phyloP scores from a whole-genome alignment of 306 rosid genomes.

The Cucurbita argyrosperma region DNA sequence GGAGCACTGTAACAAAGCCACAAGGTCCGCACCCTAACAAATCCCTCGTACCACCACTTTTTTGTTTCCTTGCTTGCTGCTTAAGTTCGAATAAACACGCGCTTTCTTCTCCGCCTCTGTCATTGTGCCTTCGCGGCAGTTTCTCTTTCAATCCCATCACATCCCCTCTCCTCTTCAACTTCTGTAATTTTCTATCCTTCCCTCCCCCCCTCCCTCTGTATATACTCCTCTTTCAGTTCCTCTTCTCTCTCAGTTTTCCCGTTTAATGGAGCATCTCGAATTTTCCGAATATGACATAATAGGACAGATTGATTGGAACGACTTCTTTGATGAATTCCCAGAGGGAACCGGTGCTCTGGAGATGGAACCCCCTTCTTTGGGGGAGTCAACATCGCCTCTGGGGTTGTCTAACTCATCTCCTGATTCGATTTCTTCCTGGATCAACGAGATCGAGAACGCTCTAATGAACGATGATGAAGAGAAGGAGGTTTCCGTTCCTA shows the following conservation, averaged over 20 bases:
- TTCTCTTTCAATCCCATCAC: background rate
- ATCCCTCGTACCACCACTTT: too few species aligned
- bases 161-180: background rate
- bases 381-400: background rate
- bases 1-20: background rate
- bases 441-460: conserved; percentile 36
- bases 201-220: background rate
- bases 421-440: conserved; percentile 14
- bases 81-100: background rate
- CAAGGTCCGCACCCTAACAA: background rate
- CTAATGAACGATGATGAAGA: conserved; percentile 35
- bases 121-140: background rate
- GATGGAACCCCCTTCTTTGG: conserved; percentile 2
- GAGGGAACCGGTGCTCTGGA: background rate
- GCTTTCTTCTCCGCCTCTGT: background rate
- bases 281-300: conserved; percentile 6
- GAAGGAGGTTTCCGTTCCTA: background rate
- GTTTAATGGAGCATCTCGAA: conserved; percentile 8
- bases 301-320: conserved; percentile 22
- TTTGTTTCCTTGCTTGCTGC: background rate
- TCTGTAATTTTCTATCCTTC: background rate
- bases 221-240: background rate
- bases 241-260: background rate
- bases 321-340: conserved; percentile 13
- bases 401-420: background rate